Evolutionary conservation across 148 eudicot genomes (phyloP), one percentile per base, ranked within the genome.

Genomic region (Bassia scoparia): DNA sequence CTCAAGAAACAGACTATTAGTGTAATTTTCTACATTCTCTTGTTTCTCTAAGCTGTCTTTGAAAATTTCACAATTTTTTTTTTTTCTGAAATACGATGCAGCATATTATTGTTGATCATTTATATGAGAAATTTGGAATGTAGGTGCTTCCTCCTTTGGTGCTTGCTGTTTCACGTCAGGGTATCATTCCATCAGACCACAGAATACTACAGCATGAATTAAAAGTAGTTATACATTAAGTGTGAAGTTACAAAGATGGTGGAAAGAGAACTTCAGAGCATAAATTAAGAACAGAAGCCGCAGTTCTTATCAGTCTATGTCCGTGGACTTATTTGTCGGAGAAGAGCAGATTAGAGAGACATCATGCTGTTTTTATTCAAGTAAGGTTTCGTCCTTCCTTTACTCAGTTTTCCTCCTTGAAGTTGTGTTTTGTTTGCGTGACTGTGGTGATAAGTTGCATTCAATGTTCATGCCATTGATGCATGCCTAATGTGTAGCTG

Each of bases 241-340:
- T 75, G 55, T 89, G 53, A 93, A 81, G 75, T 82, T 93, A 72
- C 98, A 93, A 82, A 87, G 84, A 68, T 89, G 96, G 94, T 93
- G 96, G 98, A 87, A n/a, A 84, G 76, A 38, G 80, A 43, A 67
- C 82, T 73, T 52, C 81, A 68, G 58, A 48, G 54, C 67, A 34
- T 8, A 83, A 77, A 69, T 35, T 69, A 58, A 83, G 73, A 84
- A 66, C 48, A 60, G 67, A 74, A 43, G 83, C 93, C 67, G 89
- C 87, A 53, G 38, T 82, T 60, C 35, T 89, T 53, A 85, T 94
- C 98, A 94, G 72, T 81, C 86, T 79, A 89, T 81, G 30, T 81
- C 68, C 89, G 97, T 68, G 87, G 91, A 58, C 84, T 84, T 86
- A 72, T 83, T 27, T 83, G 81, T 48, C 79, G 90, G 78, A 56